A percentile compares a stretch with the other conserved stretches of the same genome.
Conservation (phyloP, 2,329 filamentous ascomycete species). For the Colletotrichum phormii region DNA sequence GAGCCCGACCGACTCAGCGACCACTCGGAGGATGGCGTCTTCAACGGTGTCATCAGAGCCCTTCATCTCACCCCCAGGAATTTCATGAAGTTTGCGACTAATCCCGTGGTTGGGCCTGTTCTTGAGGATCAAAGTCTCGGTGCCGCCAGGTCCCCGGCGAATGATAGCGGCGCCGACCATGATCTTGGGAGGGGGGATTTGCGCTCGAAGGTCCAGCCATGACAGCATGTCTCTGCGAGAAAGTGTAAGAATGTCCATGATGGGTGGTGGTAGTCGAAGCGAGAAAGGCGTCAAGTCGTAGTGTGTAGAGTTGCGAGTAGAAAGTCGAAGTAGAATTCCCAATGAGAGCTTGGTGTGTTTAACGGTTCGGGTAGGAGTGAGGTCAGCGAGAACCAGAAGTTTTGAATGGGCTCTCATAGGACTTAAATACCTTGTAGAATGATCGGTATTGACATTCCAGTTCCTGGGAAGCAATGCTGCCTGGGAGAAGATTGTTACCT, state of each 20-base stretch:
- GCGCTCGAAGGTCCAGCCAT: not conserved
- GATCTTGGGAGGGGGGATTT: not conserved
- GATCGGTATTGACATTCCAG: too few species aligned
- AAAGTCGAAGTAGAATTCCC: not conserved
- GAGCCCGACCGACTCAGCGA: not conserved
- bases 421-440: not conserved
- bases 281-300: not conserved
- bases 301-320: not conserved
- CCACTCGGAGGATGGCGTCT: not conserved
- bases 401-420: too few species aligned
- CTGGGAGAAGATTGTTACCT: not conserved
- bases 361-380: not conserved
- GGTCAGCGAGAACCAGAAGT: not conserved
- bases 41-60: not conserved
- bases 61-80: not conserved
- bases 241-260: not conserved
- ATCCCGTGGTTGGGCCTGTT: not conserved
- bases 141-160: not conserved
- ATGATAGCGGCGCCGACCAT: not conserved
- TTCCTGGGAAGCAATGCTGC: too few species aligned
- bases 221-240: not conserved
- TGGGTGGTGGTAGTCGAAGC: not conserved
- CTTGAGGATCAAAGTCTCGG: not conserved
- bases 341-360: not conserved
- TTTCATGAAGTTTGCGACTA: not conserved